Conservation (phyloP, 768 basidiomycete species). For the Termitomyces sp. region DNA sequence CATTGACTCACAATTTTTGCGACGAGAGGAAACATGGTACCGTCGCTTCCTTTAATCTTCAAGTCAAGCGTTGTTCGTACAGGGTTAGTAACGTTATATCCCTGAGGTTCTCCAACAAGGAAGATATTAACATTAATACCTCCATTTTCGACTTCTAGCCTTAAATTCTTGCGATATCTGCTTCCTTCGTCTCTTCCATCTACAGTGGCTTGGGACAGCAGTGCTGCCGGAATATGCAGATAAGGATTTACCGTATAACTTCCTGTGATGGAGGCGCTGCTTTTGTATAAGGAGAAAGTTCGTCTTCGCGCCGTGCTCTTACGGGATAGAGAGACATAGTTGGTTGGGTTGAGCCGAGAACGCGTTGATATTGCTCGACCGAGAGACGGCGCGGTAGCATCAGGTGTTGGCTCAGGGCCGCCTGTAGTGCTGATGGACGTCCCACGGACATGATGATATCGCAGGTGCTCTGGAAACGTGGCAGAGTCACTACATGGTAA, state of each 20-base stretch:
- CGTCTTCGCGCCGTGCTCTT: constrained; percentile 21
- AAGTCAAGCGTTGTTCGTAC: constrained; percentile 28
- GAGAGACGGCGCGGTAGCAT: not conserved
- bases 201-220: constrained; percentile 28
- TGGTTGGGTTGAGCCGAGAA: constrained; percentile 20
- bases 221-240: constrained; percentile 31
- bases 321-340: constrained; percentile 29
- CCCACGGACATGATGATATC: constrained; percentile 10
- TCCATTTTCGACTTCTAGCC: constrained; percentile 34
- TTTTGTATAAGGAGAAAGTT: constrained; percentile 13
- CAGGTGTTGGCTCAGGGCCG: not conserved
- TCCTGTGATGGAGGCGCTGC: constrained; percentile 28
- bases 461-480: not conserved
- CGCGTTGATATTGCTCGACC: not conserved
- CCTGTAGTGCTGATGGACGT: constrained; percentile 4
- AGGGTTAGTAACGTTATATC: not conserved
- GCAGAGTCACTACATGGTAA: constrained; percentile 2
- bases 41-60: constrained; percentile 22
- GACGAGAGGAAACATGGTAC: constrained; percentile 28
- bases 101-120: constrained; percentile 23
- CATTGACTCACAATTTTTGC: constrained; percentile 32
- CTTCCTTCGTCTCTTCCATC: constrained; percentile 16
- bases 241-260: constrained; percentile 38
- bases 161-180: constrained; percentile 23
- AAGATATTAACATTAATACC: constrained; percentile 40